phyloP scores from a whole-genome alignment of 371 early-diverging fungal species.

The Mucor sp. region DNA sequence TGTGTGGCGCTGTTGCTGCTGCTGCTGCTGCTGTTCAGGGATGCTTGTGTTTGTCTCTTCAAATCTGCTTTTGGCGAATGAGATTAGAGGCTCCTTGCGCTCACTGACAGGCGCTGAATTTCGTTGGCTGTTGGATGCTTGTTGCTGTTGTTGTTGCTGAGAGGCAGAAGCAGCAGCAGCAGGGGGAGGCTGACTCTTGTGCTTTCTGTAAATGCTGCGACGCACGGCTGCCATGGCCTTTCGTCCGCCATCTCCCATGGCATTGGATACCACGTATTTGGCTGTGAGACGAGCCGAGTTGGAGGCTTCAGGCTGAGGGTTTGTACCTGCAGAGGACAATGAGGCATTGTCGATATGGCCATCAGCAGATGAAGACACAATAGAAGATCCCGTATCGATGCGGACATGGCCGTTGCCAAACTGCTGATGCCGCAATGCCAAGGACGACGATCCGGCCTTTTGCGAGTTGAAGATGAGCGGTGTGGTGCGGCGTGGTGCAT shows the following conservation, averaged over 20 bases:
- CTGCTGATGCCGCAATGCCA: background rate
- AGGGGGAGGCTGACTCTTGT: constrained; percentile 13
- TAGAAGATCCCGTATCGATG: background rate
- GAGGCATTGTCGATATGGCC: background rate
- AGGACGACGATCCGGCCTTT: background rate
- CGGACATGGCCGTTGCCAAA: background rate
- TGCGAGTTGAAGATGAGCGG: background rate
- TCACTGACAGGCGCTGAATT: constrained; percentile 6
- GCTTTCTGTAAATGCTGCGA: constrained; percentile 23
- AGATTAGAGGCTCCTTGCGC: background rate
- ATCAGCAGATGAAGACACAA: background rate
- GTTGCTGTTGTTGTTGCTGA: background rate
- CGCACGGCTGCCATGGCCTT: constrained; percentile 23
- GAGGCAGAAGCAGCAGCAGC: background rate
- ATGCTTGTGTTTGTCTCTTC: constrained; percentile 7
- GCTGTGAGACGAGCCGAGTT: background rate
- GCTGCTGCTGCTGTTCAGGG: background rate
- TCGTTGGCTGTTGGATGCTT: background rate
- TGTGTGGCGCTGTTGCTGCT: constrained; percentile 9
- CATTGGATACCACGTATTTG: constrained; percentile 3
- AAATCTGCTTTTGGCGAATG: constrained; percentile 9
- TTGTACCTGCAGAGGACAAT: background rate
- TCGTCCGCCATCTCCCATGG: constrained; percentile 13
- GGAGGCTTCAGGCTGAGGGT: constrained; percentile 3
- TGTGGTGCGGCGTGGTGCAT: constrained; percentile 8